These are phyloP conservation scores for Hypomontagnella submonticulosa DNA, from an alignment of 495 filamentous ascomycete genomes.

Conservation along the genomic window DNA sequence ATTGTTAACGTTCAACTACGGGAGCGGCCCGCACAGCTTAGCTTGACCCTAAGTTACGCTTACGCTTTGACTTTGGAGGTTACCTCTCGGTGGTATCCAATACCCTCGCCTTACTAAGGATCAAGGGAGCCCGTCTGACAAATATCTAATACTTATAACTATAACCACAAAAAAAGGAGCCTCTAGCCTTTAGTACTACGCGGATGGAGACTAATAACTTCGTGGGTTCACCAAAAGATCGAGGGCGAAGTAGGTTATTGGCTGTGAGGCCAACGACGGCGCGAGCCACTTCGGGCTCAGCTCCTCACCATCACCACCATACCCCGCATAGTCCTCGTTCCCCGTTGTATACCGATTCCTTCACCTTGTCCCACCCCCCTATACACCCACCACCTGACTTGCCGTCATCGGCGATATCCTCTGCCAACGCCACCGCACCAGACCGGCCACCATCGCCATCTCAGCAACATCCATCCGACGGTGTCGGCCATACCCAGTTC, in stretches of 20 bases:
- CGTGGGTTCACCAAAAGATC: slow-evolving; percentile 30
- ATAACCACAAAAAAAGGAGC: neutral
- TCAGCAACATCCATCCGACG: slow-evolving; percentile 2
- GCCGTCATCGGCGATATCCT: slow-evolving; percentile 3
- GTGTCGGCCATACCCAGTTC: slow-evolving; percentile 18
- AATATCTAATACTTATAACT: no score
- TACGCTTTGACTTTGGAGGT: no score
- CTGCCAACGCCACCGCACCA: neutral
- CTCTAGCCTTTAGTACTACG: no score
- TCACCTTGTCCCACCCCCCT: slow-evolving; percentile 21
- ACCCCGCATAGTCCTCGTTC: slow-evolving; percentile 37
- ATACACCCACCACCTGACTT: slow-evolving; percentile 10
- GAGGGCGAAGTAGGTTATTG: slow-evolving; percentile 36
- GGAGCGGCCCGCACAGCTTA: no score
- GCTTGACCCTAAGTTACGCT: no score
- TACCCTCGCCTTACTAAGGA: no score
- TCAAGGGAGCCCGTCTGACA: no score
- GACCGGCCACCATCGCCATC: slow-evolving; percentile 23
- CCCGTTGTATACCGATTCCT: slow-evolving; percentile 29
- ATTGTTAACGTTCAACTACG: no score
- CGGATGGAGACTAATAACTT: slow-evolving; percentile 36
- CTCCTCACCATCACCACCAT: slow-evolving; percentile 22
- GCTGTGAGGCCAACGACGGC: slow-evolving; percentile 31
- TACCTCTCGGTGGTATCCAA: no score
- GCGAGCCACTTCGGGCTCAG: slow-evolving; percentile 25